These are phyloP conservation scores for Ilex aquifolium DNA, from an alignment of 257 asterid species.

Conservation along the genomic window DNA sequence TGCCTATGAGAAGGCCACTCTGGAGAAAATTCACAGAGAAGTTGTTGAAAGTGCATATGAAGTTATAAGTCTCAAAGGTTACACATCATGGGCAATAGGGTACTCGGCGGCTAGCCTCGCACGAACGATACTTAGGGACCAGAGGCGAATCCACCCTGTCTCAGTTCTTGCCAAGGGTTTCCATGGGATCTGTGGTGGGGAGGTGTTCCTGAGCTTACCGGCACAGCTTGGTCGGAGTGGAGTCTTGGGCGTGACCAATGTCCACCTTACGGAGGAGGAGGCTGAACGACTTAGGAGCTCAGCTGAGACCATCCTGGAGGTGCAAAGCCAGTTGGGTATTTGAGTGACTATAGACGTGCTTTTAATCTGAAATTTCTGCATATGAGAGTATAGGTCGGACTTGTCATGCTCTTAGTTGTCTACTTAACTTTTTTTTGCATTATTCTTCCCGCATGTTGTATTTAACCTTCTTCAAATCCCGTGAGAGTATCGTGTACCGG, in stretches of 20 bases:
- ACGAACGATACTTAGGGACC: constrained; percentile 62
- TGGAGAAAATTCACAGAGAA: constrained; percentile 57
- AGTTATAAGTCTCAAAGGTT: constrained; percentile 74
- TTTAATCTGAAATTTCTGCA: too few species aligned
- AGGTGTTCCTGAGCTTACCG: constrained; percentile 80
- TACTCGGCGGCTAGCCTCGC: constrained; percentile 79
- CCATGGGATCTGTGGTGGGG: constrained; percentile 53
- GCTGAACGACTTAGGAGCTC: constrained; percentile 52
- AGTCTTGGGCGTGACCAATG: constrained; percentile 65
- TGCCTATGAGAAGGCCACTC: constrained; percentile 58
- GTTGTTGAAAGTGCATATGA: constrained; percentile 77
- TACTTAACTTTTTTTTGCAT: too few species aligned
- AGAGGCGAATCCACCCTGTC: constrained; percentile 75
- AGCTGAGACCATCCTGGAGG: constrained; percentile 62
- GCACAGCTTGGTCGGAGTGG: constrained; percentile 69
- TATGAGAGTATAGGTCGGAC: too few species aligned
- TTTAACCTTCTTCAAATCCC: too few species aligned
- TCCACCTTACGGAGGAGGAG: constrained; percentile 74
- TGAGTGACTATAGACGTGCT: constrained; percentile 13
- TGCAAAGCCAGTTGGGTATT: constrained; percentile 58
- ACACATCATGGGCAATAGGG: constrained; percentile 95
- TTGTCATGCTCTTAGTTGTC: too few species aligned
- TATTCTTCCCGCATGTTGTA: too few species aligned
- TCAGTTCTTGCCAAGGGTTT: constrained; percentile 75
- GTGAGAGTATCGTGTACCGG: too few species aligned